phyloP scores from a whole-genome alignment of 495 filamentous ascomycete species.

The Bacidia gigantensis region DNA sequence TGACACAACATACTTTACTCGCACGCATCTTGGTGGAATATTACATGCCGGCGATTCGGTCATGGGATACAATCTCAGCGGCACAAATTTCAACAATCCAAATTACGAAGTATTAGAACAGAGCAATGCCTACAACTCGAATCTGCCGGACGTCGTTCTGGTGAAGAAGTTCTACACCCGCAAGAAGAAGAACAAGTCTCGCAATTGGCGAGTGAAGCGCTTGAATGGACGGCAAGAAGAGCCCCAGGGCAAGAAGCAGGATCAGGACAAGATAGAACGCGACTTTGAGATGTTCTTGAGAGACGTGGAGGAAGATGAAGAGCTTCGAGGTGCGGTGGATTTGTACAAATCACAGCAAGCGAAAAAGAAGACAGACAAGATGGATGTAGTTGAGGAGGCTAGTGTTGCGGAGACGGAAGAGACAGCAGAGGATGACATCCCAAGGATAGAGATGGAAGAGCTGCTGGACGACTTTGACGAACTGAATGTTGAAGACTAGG shows the following conservation, averaged over 20 bases:
- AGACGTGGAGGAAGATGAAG: conserved; percentile 90
- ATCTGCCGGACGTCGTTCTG: conserved; percentile 81
- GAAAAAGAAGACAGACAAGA: conserved; percentile 24
- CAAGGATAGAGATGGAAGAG: conserved; percentile 70
- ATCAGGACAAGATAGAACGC: conserved; percentile 68
- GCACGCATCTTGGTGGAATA: conserved; percentile 80
- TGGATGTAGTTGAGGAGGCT: conserved; percentile 39
- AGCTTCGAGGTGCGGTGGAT: conserved; percentile 67
- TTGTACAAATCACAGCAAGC: conserved; percentile 61
- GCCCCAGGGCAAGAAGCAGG: conserved; percentile 60
- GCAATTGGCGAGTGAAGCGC: conserved; percentile 87
- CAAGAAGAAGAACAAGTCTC: conserved; percentile 67
- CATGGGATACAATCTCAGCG: conserved; percentile 78
- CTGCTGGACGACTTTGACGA: conserved; percentile 84
- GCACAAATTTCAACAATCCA: conserved; percentile 81
- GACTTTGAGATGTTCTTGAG: conserved; percentile 96
- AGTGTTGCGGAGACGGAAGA: conserved; percentile 50
- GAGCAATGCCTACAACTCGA: conserved; percentile 51
- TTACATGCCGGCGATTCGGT: conserved; percentile 84
- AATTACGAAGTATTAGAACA: conserved; percentile 67
- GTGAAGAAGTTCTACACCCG: conserved; percentile 93
- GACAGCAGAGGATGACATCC: conserved; percentile 55
- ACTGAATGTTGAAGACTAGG: conserved; percentile 46
- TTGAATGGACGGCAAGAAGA: conserved; percentile 82
- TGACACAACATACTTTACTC: conserved; percentile 68